These are phyloP conservation scores for Gossypium laxum DNA, from an alignment of 441 rosid genomes.

Conservation along the genomic window DNA sequence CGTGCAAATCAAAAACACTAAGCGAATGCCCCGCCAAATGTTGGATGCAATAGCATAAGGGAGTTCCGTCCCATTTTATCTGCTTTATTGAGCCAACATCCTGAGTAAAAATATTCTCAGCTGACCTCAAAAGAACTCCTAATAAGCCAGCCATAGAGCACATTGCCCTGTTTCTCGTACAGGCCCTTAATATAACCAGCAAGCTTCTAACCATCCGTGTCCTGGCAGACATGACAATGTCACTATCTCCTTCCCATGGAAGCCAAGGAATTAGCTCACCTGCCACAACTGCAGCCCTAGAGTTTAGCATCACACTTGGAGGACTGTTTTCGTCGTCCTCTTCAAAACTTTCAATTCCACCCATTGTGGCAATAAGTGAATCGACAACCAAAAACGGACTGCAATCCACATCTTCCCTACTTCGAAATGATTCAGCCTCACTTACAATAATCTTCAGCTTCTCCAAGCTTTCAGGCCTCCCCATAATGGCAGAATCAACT, in stretches of 20 bases:
- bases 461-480: conserved; percentile 80
- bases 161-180: conserved; percentile 97
- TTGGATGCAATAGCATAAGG: conserved; percentile 76
- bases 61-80: conserved; percentile 63
- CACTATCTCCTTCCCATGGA: conserved; percentile 65
- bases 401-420: conserved; percentile 63
- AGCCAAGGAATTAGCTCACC: conserved; percentile 92
- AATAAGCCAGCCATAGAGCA: conserved; percentile 86
- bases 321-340: conserved; percentile 93
- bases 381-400: conserved; percentile 79
- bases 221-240: conserved; percentile 73
- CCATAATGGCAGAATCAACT: conserved; percentile 98
- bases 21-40: conserved; percentile 86
- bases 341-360: conserved; percentile 96
- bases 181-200: conserved; percentile 79
- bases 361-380: conserved; percentile 97
- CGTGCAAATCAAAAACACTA: conserved; percentile 64
- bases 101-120: conserved; percentile 64
- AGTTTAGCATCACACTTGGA: conserved; percentile 96
- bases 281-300: conserved; percentile 91
- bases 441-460: conserved; percentile 76
- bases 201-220: conserved; percentile 86
- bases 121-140: conserved; percentile 79
- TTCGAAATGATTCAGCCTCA: conserved; percentile 63
- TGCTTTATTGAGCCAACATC: conserved; percentile 39